These are phyloP conservation scores for Hirschioporus abietinus DNA, from an alignment of 768 basidiomycete species.

Conservation along the genomic window DNA sequence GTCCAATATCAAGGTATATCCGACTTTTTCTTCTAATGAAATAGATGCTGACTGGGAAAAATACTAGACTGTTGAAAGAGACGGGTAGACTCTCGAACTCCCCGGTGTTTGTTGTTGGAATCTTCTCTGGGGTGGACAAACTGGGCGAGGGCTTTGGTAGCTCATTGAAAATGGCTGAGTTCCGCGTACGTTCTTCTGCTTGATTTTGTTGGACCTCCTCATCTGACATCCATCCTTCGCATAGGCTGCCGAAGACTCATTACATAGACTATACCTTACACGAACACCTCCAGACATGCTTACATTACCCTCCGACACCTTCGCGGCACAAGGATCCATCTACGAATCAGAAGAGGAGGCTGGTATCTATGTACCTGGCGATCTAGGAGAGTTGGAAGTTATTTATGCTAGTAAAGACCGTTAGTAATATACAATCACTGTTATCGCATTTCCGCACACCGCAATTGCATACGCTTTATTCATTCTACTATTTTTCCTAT, in stretches of 20 bases:
- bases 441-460: not conserved
- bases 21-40: not conserved
- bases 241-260: conserved; percentile 81
- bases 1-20: conserved; percentile 63
- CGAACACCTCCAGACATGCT: conserved; percentile 63
- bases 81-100: conserved; percentile 88
- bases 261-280: conserved; percentile 80
- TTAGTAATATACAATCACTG: not conserved
- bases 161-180: conserved; percentile 93
- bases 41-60: conserved; percentile 5
- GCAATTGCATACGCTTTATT: not conserved
- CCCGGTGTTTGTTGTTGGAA: conserved; percentile 93
- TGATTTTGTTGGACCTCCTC: conserved; percentile 5
- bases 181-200: conserved; percentile 49
- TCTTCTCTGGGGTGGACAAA: conserved; percentile 77
- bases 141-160: conserved; percentile 94
- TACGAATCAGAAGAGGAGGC: conserved; percentile 40
- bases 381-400: conserved; percentile 58
- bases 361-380: conserved; percentile 46
- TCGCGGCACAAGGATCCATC: conserved; percentile 52
- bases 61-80: conserved; percentile 75
- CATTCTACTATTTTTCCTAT: not conserved
- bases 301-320: conserved; percentile 70
- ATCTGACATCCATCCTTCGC: conserved; percentile 6
- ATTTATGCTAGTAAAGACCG: conserved; percentile 47